Percentiles rank a stretch among this genome's conserved stretches.
Evolutionary conservation across 176 grass and related monocot genomes (phyloP).

Genomic region (Cenchrus fungigraminus): DNA sequence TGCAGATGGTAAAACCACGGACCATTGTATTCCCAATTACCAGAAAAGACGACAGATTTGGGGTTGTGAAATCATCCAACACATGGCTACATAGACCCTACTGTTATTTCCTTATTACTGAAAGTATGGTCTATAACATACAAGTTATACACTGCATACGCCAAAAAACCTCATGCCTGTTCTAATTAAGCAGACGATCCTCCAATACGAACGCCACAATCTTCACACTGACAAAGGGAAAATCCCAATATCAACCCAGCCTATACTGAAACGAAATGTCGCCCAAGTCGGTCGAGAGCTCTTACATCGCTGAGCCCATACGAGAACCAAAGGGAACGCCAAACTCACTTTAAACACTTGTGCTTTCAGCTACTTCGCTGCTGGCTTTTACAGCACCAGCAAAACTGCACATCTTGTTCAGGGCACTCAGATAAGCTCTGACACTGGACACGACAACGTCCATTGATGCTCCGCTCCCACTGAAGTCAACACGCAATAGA

Average conservation of each 20-base stretch:
- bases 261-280: background rate
- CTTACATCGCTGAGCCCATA: background rate
- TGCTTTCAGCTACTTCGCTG: constrained; percentile 35
- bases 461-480: constrained; percentile 79
- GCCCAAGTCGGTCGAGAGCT: background rate
- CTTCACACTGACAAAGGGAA: background rate
- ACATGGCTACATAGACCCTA: background rate
- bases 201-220: background rate
- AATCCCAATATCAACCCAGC: background rate
- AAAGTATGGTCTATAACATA: background rate
- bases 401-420: constrained; percentile 92
- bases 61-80: background rate
- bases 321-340: background rate
- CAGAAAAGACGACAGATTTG: background rate
- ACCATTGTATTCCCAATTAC: background rate
- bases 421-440: constrained; percentile 81
- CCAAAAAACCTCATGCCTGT: background rate
- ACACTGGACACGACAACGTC: constrained; percentile 87
- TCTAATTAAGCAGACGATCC: background rate
- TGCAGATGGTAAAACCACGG: too few relatives aligned
- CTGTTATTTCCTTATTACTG: background rate
- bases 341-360: constrained; percentile 30
- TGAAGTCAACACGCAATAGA: constrained; percentile 38
- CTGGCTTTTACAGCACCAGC: constrained; percentile 58
- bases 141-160: background rate